A percentile compares a stretch with the other conserved stretches of the same genome.
Conservation (phyloP, 352 stramenopile genomes). For the Globisporangium solare region DNA sequence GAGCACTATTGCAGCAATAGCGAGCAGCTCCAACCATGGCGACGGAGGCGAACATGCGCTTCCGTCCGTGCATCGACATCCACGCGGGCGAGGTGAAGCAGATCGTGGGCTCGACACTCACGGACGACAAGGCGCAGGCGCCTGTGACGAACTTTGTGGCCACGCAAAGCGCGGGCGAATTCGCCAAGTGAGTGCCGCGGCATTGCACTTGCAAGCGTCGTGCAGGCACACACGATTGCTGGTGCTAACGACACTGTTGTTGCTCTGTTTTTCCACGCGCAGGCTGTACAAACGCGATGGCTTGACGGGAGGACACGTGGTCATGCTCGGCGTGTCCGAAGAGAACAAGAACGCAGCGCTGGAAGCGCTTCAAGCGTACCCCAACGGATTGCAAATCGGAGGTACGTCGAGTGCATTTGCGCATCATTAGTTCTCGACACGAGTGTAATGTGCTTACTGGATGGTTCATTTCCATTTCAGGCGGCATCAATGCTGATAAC, state of each 20-base stretch:
- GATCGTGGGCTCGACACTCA: constrained; percentile 97
- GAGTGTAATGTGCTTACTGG: too few species aligned
- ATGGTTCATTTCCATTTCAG: constrained; percentile 14
- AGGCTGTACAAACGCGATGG: constrained; percentile 91
- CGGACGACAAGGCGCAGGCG: constrained; percentile 55
- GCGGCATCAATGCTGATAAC: constrained; percentile 91
- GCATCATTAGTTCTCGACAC: too few species aligned
- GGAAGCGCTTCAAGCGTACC: constrained; percentile 86
- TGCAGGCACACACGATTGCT: background rate
- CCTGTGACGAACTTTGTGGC: constrained; percentile 93
- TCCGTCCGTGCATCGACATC: constrained; percentile 98
- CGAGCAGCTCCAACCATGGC: constrained; percentile 4
- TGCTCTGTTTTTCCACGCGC: background rate
- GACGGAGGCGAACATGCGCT: constrained; percentile 77
- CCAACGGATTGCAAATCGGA: constrained; percentile 93
- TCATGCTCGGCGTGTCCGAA: constrained; percentile 94
- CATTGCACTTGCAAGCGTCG: background rate
- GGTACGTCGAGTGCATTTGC: constrained; percentile 33
- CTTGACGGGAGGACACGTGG: constrained; percentile 95
- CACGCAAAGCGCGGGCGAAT: constrained; percentile 59
- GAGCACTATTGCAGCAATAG: too few species aligned
- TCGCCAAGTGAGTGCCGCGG: constrained; percentile 43
- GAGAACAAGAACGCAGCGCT: constrained; percentile 90
- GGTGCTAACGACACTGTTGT: background rate
- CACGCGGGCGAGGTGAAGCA: constrained; percentile 98